These are phyloP conservation scores for Oxytropis ochrocephala DNA, from an alignment of 306 rosid genomes.

Conservation along the genomic window DNA sequence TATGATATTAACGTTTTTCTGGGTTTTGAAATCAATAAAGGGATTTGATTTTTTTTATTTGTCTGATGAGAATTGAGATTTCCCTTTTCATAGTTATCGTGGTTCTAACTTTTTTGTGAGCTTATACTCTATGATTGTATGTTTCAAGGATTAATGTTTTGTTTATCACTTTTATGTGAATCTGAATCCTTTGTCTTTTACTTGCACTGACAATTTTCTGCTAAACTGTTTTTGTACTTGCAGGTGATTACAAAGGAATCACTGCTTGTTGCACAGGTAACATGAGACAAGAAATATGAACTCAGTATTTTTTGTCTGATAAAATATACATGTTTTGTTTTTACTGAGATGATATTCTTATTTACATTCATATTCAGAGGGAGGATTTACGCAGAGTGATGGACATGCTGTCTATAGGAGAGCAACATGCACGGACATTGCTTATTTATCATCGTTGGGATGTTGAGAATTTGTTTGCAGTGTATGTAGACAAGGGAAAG, in stretches of 20 bases:
- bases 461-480: conserved; percentile 60
- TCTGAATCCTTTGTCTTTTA: background rate
- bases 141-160: background rate
- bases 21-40: background rate
- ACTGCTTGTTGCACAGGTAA: conserved; percentile 77
- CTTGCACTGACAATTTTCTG: conserved; percentile 7
- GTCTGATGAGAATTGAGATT: background rate
- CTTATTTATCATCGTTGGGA: conserved; percentile 92
- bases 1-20: background rate
- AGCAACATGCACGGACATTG: conserved; percentile 80
- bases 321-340: background rate
- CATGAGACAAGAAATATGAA: background rate
- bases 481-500: conserved; percentile 58
- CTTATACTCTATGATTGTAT: background rate
- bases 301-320: background rate
- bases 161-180: background rate
- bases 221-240: conserved; percentile 13
- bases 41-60: background rate
- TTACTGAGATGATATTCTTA: conserved; percentile 15
- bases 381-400: conserved; percentile 84
- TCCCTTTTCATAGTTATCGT: background rate
- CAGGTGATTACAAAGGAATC: conserved; percentile 82
- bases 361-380: conserved; percentile 37
- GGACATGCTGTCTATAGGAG: conserved; percentile 67
- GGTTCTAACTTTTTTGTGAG: background rate